A percentile compares a stretch with the other conserved stretches of the same genome.
Evolutionary conservation across 441 rosid genomes (phyloP).

Genomic region (Pelargonium fulgidum): DNA sequence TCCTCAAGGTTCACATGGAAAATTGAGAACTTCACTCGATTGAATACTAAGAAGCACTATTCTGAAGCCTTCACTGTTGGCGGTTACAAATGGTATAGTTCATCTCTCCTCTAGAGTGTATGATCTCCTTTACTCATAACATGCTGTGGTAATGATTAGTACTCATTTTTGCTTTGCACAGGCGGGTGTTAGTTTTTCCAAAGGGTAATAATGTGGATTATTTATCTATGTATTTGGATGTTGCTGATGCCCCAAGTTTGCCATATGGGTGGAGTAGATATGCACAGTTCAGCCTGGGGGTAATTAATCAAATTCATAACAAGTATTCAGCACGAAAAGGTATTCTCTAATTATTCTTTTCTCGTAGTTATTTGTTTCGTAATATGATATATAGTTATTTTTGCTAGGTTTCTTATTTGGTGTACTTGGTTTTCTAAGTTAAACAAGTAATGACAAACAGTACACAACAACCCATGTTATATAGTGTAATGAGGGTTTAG

Average conservation of each 20-base stretch:
- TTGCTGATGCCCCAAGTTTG: slow-evolving; percentile 64
- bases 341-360: slow-evolving; percentile 23
- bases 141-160: slow-evolving; percentile 8
- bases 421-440: background rate
- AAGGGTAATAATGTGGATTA: slow-evolving; percentile 95
- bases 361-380: background rate
- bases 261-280: slow-evolving; percentile 94
- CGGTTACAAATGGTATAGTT: slow-evolving; percentile 70
- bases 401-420: background rate
- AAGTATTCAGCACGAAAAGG: slow-evolving; percentile 79
- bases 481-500: too few species aligned
- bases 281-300: slow-evolving; percentile 79
- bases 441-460: background rate
- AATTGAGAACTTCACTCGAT: slow-evolving; percentile 58
- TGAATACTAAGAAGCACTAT: slow-evolving; percentile 79
- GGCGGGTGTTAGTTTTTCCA: slow-evolving; percentile 84
- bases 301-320: slow-evolving; percentile 63
- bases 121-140: slow-evolving; percentile 17
- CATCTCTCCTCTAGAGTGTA: background rate
- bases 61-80: slow-evolving; percentile 73
- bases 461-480: too few species aligned
- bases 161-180: slow-evolving; percentile 25
- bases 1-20: slow-evolving; percentile 74
- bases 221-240: slow-evolving; percentile 90
- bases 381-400: background rate